These are phyloP conservation scores for Fusarium duplospermum DNA, from an alignment of 2,329 filamentous ascomycete genomes.

Conservation along the genomic window DNA sequence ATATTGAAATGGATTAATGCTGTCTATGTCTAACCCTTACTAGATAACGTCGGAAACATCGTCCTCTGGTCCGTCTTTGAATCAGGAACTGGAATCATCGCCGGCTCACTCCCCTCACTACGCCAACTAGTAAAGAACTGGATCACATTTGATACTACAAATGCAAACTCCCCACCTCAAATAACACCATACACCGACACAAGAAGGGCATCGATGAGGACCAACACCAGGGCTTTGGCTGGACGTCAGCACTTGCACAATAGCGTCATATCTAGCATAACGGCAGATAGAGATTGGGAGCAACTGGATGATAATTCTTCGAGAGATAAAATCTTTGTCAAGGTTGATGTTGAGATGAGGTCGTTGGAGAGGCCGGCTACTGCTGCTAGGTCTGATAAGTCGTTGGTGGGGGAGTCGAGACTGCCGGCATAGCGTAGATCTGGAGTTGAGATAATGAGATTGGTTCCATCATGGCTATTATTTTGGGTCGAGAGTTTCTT, in stretches of 20 bases:
- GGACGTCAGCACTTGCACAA: not conserved
- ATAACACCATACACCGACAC: not conserved
- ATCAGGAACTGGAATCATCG: constrained; percentile 9
- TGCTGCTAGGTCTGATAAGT: not conserved
- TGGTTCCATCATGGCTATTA: too few relatives aligned
- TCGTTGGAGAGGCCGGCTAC: constrained; percentile 4
- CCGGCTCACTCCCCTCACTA: constrained; percentile 6
- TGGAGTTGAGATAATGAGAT: not conserved
- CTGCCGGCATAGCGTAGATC: not conserved
- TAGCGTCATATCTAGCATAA: not conserved
- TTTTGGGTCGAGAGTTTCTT: too few relatives aligned
- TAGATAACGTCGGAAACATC: constrained; percentile 5
- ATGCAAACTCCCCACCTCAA: not conserved
- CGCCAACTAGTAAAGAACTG: constrained; percentile 10
- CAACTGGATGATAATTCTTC: constrained; percentile 21
- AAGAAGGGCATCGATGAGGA: not conserved
- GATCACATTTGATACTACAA: constrained; percentile 11
- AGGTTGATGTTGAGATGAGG: constrained; percentile 30
- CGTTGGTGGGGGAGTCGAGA: not conserved
- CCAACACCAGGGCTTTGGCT: not conserved
- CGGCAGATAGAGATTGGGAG: constrained; percentile 10
- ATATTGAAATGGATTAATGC: not conserved
- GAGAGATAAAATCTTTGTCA: constrained; percentile 16
- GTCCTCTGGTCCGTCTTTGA: constrained; percentile 7
- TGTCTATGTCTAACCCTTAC: not conserved